Conservation (phyloP, 495 filamentous ascomycete species). For the Polyplosphaeria fusca region DNA sequence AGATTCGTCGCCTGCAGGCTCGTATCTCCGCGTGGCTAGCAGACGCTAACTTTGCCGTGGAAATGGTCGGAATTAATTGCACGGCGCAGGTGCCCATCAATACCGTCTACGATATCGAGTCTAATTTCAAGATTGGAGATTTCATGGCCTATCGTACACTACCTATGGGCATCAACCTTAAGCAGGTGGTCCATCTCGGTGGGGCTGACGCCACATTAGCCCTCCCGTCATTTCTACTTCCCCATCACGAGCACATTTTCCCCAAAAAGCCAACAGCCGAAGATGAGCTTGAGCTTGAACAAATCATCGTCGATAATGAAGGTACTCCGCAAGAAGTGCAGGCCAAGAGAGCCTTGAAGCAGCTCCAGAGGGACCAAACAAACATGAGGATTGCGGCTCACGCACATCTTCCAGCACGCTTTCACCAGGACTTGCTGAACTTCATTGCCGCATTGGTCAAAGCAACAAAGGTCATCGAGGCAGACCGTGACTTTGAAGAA, state of each 20-base stretch:
- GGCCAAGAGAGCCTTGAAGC: slow-evolving; percentile 29
- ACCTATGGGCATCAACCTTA: slow-evolving; percentile 29
- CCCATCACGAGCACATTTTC: slow-evolving; percentile 44
- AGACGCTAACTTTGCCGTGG: slow-evolving; percentile 41
- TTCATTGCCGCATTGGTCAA: slow-evolving; percentile 44
- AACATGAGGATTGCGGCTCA: slow-evolving; percentile 40
- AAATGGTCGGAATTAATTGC: slow-evolving; percentile 32
- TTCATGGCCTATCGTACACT: slow-evolving; percentile 40
- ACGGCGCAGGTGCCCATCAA: slow-evolving; percentile 39
- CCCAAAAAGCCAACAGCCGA: slow-evolving; percentile 29
- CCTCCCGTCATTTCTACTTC: slow-evolving; percentile 40
- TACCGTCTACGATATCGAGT: slow-evolving; percentile 36
- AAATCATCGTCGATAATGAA: slow-evolving; percentile 33
- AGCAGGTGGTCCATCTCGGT: slow-evolving; percentile 39
- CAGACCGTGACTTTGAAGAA: slow-evolving; percentile 35
- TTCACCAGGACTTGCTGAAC: slow-evolving; percentile 43
- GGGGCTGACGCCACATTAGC: slow-evolving; percentile 38
- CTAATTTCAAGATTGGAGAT: slow-evolving; percentile 36
- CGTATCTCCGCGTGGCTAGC: slow-evolving; percentile 39
- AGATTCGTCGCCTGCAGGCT: slow-evolving; percentile 36
- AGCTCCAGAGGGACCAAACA: slow-evolving; percentile 38
- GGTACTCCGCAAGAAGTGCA: slow-evolving; percentile 35
- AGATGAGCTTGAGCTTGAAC: slow-evolving; percentile 24
- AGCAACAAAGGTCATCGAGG: slow-evolving; percentile 44
- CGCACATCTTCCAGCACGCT: slow-evolving; percentile 38